Evolutionary conservation across 805 yeast species (phyloP).

Genomic region (Geotrichum ghanense): DNA sequence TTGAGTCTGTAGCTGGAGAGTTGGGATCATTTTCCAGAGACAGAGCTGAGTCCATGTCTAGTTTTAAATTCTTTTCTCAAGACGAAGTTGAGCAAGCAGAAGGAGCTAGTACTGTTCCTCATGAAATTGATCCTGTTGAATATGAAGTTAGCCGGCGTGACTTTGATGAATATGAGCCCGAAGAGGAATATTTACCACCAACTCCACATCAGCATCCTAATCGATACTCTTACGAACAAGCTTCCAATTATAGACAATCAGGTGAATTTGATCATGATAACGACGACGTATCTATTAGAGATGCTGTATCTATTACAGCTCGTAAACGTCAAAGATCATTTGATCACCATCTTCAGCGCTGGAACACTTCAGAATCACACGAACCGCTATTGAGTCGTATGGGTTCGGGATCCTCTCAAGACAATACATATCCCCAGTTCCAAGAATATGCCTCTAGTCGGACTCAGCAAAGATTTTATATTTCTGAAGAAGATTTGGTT

Average conservation of each 20-base stretch:
- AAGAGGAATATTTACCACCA: constrained; percentile 4
- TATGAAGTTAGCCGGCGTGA: constrained; percentile 13
- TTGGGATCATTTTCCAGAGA: constrained; percentile 2
- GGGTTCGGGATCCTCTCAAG: neutral
- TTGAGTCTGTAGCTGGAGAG: constrained; percentile 8
- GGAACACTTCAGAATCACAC: constrained; percentile 5
- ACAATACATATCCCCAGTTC: neutral
- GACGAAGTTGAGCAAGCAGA: constrained; percentile 81
- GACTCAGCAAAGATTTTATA: constrained; percentile 63
- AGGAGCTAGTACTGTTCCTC: constrained; percentile 63
- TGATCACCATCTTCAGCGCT: constrained; percentile 7
- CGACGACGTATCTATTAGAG: constrained; percentile 4
- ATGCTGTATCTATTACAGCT: constrained; percentile 1
- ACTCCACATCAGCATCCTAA: constrained; percentile 9
- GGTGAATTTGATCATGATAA: constrained; percentile 5
- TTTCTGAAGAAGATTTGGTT: constrained; percentile 92
- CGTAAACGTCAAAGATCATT: constrained; percentile 11
- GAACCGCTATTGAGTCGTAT: constrained; percentile 1
- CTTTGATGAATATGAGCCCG: constrained; percentile 8
- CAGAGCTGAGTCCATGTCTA: constrained; percentile 17
- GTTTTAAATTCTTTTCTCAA: constrained; percentile 72
- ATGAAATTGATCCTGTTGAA: constrained; percentile 26
- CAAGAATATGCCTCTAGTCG: constrained; percentile 16
- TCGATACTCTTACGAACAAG: constrained; percentile 6
- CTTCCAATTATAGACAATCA: constrained; percentile 1